phyloP scores from a whole-genome alignment of 1,139 yeast genomes.

The Taphrina flavorubra region DNA sequence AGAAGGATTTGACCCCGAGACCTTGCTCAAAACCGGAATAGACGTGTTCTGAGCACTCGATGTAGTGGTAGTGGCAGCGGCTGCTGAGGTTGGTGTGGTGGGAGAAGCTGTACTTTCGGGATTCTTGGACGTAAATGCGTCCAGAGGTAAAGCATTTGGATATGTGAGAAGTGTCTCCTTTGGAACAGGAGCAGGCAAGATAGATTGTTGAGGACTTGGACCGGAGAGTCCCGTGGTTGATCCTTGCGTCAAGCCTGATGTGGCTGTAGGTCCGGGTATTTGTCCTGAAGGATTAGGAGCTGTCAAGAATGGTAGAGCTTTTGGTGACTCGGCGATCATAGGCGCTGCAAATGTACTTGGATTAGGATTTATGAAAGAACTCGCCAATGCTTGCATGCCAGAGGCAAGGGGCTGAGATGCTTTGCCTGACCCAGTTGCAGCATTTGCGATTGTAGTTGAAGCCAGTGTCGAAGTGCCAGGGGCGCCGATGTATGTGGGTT shows the following conservation, averaged over 20 bases:
- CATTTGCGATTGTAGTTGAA: neutral
- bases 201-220: neutral
- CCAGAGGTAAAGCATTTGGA: neutral
- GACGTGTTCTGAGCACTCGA: neutral
- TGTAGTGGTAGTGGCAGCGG: neutral
- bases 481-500: slow-evolving; percentile 6
- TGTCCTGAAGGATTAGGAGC: neutral
- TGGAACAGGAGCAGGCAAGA: neutral
- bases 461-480: neutral
- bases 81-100: neutral
- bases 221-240: neutral
- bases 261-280: neutral
- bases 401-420: neutral
- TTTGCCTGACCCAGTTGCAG: neutral
- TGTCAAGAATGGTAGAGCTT: neutral
- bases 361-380: neutral
- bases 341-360: neutral
- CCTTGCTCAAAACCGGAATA: neutral
- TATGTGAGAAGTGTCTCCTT: neutral
- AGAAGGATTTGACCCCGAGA: no score
- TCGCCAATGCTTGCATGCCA: neutral
- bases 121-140: neutral
- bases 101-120: neutral
- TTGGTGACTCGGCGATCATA: neutral
- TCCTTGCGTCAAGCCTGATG: neutral